phyloP scores from a whole-genome alignment of 371 early-diverging fungal species.

The Encephalitozoon hellem region DNA sequence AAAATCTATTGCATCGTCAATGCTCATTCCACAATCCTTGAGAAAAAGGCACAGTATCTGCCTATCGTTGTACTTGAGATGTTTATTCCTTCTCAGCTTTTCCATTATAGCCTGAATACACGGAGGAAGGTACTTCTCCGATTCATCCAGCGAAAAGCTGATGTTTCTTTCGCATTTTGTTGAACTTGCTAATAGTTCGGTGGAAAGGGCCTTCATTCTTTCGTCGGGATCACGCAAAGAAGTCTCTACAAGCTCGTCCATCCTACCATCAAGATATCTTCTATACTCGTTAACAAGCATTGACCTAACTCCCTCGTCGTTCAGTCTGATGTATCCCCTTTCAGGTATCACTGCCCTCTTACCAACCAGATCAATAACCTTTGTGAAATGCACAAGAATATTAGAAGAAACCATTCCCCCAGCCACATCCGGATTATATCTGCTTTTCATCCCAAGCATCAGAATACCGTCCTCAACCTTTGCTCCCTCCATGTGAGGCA shows the following conservation, averaged over 20 bases:
- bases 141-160: not conserved
- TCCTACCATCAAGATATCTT: conserved; percentile 28
- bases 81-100: conserved; percentile 41
- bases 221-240: conserved; percentile 30
- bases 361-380: conserved; percentile 34
- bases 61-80: conserved; percentile 60
- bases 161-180: not conserved
- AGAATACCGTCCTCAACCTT: not conserved
- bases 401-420: not conserved
- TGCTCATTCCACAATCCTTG: conserved; percentile 53
- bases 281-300: conserved; percentile 44
- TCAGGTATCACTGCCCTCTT: conserved; percentile 24
- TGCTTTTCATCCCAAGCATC: conserved; percentile 4
- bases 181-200: conserved; percentile 14
- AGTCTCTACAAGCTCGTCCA: conserved; percentile 28
- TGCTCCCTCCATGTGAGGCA: conserved; percentile 21
- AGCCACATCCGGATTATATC: not conserved
- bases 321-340: conserved; percentile 33
- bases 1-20: conserved; percentile 51
- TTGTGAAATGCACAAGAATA: conserved; percentile 52
- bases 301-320: conserved; percentile 13
- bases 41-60: conserved; percentile 54
- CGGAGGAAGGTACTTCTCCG: conserved; percentile 50
- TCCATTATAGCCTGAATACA: conserved; percentile 52
- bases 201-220: conserved; percentile 31